These are phyloP conservation scores for Ramaria rubella DNA, from an alignment of 768 basidiomycete genomes.

Conservation along the genomic window DNA sequence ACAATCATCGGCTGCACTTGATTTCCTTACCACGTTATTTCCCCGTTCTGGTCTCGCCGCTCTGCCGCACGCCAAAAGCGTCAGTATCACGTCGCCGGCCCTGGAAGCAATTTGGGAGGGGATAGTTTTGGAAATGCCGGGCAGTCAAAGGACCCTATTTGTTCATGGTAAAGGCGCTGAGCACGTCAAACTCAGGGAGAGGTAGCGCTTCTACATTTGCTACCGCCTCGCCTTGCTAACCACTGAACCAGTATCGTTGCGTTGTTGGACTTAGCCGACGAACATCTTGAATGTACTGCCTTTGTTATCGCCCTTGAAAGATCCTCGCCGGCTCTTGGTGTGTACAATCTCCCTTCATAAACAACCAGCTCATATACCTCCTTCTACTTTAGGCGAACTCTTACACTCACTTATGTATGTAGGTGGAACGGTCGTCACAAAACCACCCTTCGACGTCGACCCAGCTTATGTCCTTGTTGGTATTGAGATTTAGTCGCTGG, in stretches of 20 bases:
- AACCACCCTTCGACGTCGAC: conserved; percentile 69
- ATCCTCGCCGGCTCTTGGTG: conserved; percentile 54
- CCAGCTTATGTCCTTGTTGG: conserved; percentile 79
- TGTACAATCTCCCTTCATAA: neutral
- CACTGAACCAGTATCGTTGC: conserved; percentile 60
- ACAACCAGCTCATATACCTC: neutral
- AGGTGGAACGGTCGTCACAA: conserved; percentile 78
- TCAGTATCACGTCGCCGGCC: conserved; percentile 63
- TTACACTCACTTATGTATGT: conserved; percentile 92
- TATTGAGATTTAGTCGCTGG: conserved; percentile 67
- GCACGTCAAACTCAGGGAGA: conserved; percentile 74
- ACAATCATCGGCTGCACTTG: conserved; percentile 58
- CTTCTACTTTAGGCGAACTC: conserved; percentile 38
- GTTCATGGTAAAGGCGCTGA: conserved; percentile 80
- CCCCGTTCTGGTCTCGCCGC: conserved; percentile 63
- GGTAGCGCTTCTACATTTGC: conserved; percentile 36
- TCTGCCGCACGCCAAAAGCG: conserved; percentile 67
- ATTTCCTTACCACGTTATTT: conserved; percentile 74
- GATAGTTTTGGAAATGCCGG: conserved; percentile 65
- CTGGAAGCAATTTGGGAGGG: conserved; percentile 69
- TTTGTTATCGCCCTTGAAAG: conserved; percentile 78
- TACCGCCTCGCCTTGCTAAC: neutral
- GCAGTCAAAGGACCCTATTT: conserved; percentile 58
- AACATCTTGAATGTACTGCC: conserved; percentile 68
- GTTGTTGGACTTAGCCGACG: conserved; percentile 81